Conservation (phyloP, 2,329 filamentous ascomycete genomes). For the Phyllosticta ampelicida region DNA sequence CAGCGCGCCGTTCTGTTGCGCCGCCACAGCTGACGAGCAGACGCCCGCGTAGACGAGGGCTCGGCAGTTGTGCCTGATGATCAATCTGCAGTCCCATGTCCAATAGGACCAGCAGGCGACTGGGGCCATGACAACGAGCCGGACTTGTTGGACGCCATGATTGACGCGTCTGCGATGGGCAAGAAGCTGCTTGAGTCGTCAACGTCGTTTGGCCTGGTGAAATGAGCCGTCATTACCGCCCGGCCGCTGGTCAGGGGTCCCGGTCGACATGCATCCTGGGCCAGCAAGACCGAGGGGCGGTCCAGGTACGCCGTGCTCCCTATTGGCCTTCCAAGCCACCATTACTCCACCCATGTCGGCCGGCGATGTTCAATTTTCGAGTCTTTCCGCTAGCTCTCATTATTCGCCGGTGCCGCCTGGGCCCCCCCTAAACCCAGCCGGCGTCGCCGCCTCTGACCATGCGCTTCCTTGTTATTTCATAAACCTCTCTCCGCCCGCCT, state of each 20-base stretch:
- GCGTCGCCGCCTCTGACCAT: background rate
- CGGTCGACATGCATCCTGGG: constrained; percentile 8
- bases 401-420: constrained; percentile 21
- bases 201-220: constrained; percentile 4
- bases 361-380: constrained; percentile 10
- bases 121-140: background rate
- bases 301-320: constrained; percentile 10
- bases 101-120: background rate
- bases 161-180: background rate
- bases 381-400: constrained; percentile 18
- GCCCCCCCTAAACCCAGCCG: constrained; percentile 13
- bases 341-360: constrained; percentile 12
- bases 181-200: background rate
- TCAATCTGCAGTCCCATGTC: background rate
- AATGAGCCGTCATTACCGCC: constrained; percentile 9
- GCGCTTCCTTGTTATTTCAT: constrained; percentile 20
- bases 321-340: constrained; percentile 10
- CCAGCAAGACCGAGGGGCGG: constrained; percentile 8
- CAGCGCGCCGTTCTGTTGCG: background rate
- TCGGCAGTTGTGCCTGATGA: no score
- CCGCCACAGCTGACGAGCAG: background rate
- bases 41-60: background rate
- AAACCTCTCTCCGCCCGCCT: constrained; percentile 22
- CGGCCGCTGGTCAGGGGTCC: constrained; percentile 10
- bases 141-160: background rate